Percentiles rank a stretch among this genome's conserved stretches.
phyloP scores from a whole-genome alignment of 2,329 filamentous ascomycete species.

The Fusarium continuum region DNA sequence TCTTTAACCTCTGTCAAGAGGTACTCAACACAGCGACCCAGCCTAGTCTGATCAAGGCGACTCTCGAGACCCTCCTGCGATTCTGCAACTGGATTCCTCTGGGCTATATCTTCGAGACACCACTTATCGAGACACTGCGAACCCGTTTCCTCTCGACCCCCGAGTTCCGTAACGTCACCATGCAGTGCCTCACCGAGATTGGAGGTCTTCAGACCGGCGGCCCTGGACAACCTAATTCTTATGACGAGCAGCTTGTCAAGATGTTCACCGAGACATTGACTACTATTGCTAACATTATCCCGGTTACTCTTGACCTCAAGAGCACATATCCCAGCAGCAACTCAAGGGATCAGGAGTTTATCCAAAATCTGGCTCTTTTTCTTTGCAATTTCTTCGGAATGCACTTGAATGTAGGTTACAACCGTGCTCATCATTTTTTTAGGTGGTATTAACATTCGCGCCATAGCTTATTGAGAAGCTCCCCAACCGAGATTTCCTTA shows the following conservation, averaged over 20 bases:
- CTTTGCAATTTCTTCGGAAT: constrained; percentile 96
- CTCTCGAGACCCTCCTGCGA: constrained; percentile 90
- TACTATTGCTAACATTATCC: constrained; percentile 92
- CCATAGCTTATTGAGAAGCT: constrained; percentile 88
- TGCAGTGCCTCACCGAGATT: constrained; percentile 98
- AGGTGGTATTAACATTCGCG: constrained; percentile 17
- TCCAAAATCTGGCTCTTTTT: constrained; percentile 95
- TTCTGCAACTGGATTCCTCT: constrained; percentile 99
- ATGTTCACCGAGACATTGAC: constrained; percentile 99
- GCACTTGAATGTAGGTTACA: constrained; percentile 76
- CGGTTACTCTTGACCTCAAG: constrained; percentile 88
- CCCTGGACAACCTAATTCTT: constrained; percentile 73
- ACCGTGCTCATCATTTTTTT: constrained; percentile 14
- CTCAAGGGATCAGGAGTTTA: constrained; percentile 93
- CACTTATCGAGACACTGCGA: constrained; percentile 92
- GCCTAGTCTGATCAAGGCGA: constrained; percentile 91
- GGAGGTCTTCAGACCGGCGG: constrained; percentile 87
- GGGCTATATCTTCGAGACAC: constrained; percentile 98
- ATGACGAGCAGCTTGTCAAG: constrained; percentile 93
- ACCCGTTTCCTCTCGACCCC: constrained; percentile 92
- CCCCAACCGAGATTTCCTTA: constrained; percentile 92
- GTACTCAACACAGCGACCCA: constrained; percentile 91
- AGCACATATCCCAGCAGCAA: constrained; percentile 91
- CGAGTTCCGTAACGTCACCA: constrained; percentile 94
- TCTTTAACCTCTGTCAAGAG: constrained; percentile 97